A percentile compares a stretch with the other conserved stretches of the same genome.
phyloP scores from a whole-genome alignment of 2,329 filamentous ascomycete genomes.

The Lecanicillium sp. region DNA sequence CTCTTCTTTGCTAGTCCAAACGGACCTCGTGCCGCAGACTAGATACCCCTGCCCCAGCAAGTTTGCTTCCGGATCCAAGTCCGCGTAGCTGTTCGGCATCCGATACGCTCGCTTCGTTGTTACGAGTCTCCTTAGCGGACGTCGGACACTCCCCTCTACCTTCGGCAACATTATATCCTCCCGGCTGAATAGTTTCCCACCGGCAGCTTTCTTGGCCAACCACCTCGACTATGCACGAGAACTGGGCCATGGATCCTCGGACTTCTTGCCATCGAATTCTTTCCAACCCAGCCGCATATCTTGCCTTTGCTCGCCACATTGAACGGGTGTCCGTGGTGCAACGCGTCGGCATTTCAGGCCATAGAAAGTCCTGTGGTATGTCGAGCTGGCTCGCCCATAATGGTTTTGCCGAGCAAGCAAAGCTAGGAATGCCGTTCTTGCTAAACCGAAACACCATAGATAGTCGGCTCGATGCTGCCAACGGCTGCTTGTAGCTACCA shows the following conservation, averaged over 20 bases:
- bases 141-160: no score
- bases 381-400: background rate
- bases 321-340: background rate
- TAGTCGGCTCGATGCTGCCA: conserved; percentile 6
- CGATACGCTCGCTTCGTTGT: no score
- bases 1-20: no score
- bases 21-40: no score
- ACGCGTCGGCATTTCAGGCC: conserved; percentile 5
- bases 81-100: no score
- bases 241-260: conserved; percentile 13
- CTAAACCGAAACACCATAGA: conserved; percentile 13
- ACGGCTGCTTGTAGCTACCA: background rate
- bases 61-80: no score
- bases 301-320: conserved; percentile 12
- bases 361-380: conserved; percentile 13
- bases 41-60: no score
- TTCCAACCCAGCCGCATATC: conserved; percentile 5
- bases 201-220: no score
- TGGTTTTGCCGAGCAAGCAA: conserved; percentile 13
- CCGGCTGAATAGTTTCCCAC: no score
- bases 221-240: conserved; percentile 10
- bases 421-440: conserved; percentile 15
- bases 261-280: conserved; percentile 11
- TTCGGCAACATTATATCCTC: no score
- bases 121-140: conserved; percentile 6